A percentile compares a stretch with the other conserved stretches of the same genome.
phyloP scores from a whole-genome alignment of 805 yeast genomes.

The Kazachstania bromeliacearum region DNA sequence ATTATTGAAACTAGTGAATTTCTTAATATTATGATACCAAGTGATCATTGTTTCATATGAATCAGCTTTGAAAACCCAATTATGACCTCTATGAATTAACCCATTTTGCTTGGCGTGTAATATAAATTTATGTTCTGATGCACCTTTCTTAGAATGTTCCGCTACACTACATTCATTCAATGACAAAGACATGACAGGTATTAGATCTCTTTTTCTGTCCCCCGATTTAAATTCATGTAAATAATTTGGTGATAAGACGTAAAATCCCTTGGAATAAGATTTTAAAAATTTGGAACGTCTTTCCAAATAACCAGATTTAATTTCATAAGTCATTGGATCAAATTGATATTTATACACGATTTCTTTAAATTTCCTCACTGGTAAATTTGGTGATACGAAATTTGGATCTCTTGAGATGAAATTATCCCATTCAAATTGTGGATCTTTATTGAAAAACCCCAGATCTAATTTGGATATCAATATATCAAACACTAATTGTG shows the following conservation, averaged over 20 bases:
- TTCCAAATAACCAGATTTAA: conserved; percentile 75
- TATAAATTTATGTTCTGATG: conserved; percentile 62
- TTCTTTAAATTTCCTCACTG: conserved; percentile 52
- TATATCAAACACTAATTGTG: conserved; percentile 58
- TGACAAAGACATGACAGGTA: conserved; percentile 75
- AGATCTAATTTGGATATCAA: conserved; percentile 55
- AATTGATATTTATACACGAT: conserved; percentile 58
- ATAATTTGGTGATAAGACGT: conserved; percentile 79
- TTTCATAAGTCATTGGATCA: conserved; percentile 57
- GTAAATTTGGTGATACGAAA: conserved; percentile 54
- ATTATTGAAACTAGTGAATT: conserved; percentile 52
- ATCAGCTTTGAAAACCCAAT: conserved; percentile 92
- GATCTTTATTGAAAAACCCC: conserved; percentile 68
- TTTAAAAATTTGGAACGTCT: conserved; percentile 85
- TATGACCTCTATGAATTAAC: conserved; percentile 69
- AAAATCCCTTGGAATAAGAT: conserved; percentile 85
- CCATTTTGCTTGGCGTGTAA: conserved; percentile 69
- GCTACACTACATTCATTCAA: conserved; percentile 72
- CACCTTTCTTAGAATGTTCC: conserved; percentile 65
- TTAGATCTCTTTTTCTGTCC: conserved; percentile 71
- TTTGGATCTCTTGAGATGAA: conserved; percentile 65
- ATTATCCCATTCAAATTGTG: conserved; percentile 81
- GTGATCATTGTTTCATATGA: conserved; percentile 66
- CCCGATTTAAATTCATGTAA: conserved; percentile 82
- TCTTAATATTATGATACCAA: conserved; percentile 77